Base-by-base conservation (phyloP, 768 basidiomycete genomes). In the Neoboletus subvelutipes region DNA sequence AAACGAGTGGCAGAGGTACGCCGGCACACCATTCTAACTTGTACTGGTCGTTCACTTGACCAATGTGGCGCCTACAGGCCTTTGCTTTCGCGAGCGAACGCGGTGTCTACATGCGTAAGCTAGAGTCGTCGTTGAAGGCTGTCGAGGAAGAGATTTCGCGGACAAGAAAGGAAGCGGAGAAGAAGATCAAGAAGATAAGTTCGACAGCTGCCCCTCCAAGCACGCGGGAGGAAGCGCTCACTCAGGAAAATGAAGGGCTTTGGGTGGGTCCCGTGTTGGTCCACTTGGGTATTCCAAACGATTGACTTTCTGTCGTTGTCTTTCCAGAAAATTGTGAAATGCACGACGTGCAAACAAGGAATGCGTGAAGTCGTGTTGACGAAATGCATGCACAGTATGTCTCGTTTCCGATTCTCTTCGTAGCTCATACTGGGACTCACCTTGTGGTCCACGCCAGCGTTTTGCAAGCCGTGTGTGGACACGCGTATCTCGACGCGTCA, bases 351-450 rank as follows among this genome's bases (percentile, higher is more conserved):
- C 75, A 83, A 83, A 52, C 78, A 80, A 55, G 80, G 83, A 57
- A 86, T 94, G 75, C 87, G 93, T 20, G 83, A 84, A 47, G 87
- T 88, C 5, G 83, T 93, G 39, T 81, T 96, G 58, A 88, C 85
- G 34, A 94, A 92, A 70, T 96, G 94, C 77, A 86, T 90, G 83
- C 94, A 96, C 69, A 91, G 93, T 94, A 69, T 61, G 92, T 83
- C 22, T 11, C 9, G 41, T 17, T 33, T 24, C 46, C 3, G 24
- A 48, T 20, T 18, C 12, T 24, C 9, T 31, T 29, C 5, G 11
- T 2, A 18, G n/a, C 10, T 22, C 3, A 8, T 5, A 12, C 15
- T 26, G 13, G n/a, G 28, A 17, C 45, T 58, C 46, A 56, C 33
- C 17, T 29, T 20, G 17, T 33, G 24, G 22, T 26, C 18, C 17